These are phyloP conservation scores for Pseudogymnoascus sp. DNA, from an alignment of 2,329 filamentous ascomycete species.

Conservation along the genomic window DNA sequence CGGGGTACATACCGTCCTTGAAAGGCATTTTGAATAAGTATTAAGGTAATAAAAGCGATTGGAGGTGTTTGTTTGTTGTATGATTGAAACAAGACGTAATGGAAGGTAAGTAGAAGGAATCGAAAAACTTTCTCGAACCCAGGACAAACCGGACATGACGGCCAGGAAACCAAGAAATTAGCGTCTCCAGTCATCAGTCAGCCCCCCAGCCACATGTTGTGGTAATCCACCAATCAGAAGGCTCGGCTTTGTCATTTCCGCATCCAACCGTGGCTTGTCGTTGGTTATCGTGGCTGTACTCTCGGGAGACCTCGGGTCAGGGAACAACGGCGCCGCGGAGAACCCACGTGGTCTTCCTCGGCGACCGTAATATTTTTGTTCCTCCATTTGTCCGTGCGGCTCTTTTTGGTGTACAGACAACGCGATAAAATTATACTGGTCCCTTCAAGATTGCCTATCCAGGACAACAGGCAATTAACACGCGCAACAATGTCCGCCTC, in stretches of 20 bases:
- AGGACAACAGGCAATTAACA: background rate
- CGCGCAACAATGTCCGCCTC: slow-evolving; percentile 31
- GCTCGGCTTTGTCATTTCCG: background rate
- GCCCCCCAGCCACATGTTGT: background rate
- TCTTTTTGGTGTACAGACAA: background rate
- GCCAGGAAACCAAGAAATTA: slow-evolving; percentile 8
- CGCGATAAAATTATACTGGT: background rate
- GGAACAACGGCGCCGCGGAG: background rate
- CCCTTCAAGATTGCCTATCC: background rate
- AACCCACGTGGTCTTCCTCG: background rate
- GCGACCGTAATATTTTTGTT: background rate
- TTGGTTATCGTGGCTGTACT: background rate
- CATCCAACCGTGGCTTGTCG: background rate
- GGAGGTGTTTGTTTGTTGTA: slow-evolving; percentile 4
- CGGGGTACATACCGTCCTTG: slow-evolving; percentile 32
- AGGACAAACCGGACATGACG: slow-evolving; percentile 6
- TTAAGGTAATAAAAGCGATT: slow-evolving; percentile 15
- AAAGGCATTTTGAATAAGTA: slow-evolving; percentile 34
- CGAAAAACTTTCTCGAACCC: slow-evolving; percentile 1
- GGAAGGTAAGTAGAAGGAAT: background rate
- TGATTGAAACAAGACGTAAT: background rate
- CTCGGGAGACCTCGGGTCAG: slow-evolving; percentile 7
- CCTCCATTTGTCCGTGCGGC: background rate
- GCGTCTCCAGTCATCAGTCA: background rate
- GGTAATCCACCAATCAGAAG: background rate